A percentile compares a stretch with the other conserved stretches of the same genome.
phyloP scores from a whole-genome alignment of 768 basidiomycete species.

The Paxillus involutus region DNA sequence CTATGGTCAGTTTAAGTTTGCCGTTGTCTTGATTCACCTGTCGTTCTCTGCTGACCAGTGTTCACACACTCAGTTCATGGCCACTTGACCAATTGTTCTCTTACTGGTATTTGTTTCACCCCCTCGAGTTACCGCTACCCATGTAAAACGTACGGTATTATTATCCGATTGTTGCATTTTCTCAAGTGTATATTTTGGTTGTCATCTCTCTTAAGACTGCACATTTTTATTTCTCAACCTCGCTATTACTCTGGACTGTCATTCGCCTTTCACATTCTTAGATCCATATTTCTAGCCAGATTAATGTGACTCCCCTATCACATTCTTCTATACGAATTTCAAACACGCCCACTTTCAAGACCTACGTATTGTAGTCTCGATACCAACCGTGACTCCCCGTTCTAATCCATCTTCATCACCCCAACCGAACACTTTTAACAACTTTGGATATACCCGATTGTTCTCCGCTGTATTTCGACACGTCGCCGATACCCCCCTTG shows the following conservation, averaged over 20 bases:
- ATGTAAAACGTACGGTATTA: constrained; percentile 26
- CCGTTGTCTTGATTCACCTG: too few relatives aligned
- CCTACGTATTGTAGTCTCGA: constrained; percentile 7
- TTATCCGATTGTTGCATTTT: constrained; percentile 17
- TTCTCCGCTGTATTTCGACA: constrained; percentile 86
- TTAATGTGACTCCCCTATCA: not conserved
- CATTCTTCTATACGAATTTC: not conserved
- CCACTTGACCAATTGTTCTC: constrained; percentile 18
- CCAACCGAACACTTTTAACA: constrained; percentile 80
- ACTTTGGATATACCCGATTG: constrained; percentile 90
- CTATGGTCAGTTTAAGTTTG: constrained; percentile 13
- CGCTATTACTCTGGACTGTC: not conserved
- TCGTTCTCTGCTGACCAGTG: constrained; percentile 11
- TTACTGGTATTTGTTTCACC: constrained; percentile 27
- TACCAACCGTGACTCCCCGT: not conserved
- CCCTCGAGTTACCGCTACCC: constrained; percentile 3
- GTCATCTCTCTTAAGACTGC: constrained; percentile 1
- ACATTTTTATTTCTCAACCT: constrained; percentile 20
- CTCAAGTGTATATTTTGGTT: constrained; percentile 8
- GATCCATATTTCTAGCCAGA: constrained; percentile 8
- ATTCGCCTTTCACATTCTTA: constrained; percentile 6
- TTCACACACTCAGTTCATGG: constrained; percentile 21
- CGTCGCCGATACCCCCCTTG: constrained; percentile 79
- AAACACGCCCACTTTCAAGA: constrained; percentile 4
- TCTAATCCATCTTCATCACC: constrained; percentile 27